Evolutionary conservation across 306 rosid species (phyloP), one percentile per base, ranked within the genome.

Genomic region (Quercus variabilis): DNA sequence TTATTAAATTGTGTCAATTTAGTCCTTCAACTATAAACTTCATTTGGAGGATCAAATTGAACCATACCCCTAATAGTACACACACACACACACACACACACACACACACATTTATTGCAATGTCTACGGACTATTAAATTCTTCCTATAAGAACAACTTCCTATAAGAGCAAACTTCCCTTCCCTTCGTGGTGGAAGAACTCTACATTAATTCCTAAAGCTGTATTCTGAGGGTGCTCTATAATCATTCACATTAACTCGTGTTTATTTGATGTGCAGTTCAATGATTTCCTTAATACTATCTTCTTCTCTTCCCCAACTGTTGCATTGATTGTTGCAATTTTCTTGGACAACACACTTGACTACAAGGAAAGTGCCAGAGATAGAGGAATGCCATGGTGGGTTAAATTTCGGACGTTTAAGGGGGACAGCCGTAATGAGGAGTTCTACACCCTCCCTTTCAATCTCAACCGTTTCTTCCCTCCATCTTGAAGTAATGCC

Each of bases 321-420:
- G 96, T 96, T 21, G 98, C 96, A 17, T 76, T 96, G 83, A 83
- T 93, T 26, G 89, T 91, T 55, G 93, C 98, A 0, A 93, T 93
- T 46, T 93, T 96, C 91, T 87, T 96, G 84, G 99, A 96, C 89
- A 96, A 96, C 81, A 96, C 99, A 28, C 99, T 96, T 41, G 98
- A 96, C 71, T 91, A 83, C 87, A 91, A 90, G 86, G 86, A 90
- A 26, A 91, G 97, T 46, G 96, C 90, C 9, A 90, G 90, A 79
- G 99, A 96, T 76, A 87, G 99, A 73, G 99, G 99, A 81, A 93
- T 96, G 99, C 97, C 99, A 70, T 96, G 99, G 99, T 96, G 99
- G 99, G 92, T 84, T 74, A 96, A 89, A 75, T 96, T 96, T 81
- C 73, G 98, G 77, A 78, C 96, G 41, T 96, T 96, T 60, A 89